These are phyloP conservation scores for Pascua guehoae DNA, from an alignment of 1,284 basidiomycete species.

Conservation along the genomic window DNA sequence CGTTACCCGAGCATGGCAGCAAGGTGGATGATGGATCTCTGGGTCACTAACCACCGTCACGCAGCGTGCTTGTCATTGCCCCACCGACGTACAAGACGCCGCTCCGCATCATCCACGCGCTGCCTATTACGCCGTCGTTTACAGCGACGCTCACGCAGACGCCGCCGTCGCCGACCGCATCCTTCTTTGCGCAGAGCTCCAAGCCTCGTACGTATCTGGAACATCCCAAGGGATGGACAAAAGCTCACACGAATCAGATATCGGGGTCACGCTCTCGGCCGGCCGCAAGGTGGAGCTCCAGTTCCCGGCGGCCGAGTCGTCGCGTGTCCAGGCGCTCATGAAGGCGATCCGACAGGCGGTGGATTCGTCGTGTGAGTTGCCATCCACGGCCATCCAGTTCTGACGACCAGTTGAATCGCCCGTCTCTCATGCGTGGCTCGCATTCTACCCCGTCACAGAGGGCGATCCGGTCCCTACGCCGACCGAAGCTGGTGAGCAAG, in stretches of 20 bases:
- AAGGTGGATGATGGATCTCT: too few relatives aligned
- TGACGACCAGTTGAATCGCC: slow-evolving; percentile 11
- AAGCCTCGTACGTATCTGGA: slow-evolving; percentile 33
- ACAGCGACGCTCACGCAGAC: slow-evolving; percentile 32
- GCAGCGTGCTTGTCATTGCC: too few relatives aligned
- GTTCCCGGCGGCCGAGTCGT: slow-evolving; percentile 54
- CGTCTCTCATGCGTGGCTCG: slow-evolving; percentile 28
- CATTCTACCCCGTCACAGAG: slow-evolving; percentile 26
- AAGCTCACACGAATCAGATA: slow-evolving; percentile 11
- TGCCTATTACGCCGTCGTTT: slow-evolving; percentile 30
- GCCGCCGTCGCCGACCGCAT: slow-evolving; percentile 41
- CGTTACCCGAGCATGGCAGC: too few relatives aligned
- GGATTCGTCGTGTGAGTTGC: slow-evolving; percentile 8
- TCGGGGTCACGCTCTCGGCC: slow-evolving; percentile 52
- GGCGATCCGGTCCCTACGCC: not conserved
- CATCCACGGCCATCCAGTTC: not conserved
- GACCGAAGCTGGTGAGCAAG: slow-evolving; percentile 3
- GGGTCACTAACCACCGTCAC: too few relatives aligned
- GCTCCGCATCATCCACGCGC: slow-evolving; percentile 21
- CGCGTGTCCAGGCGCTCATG: slow-evolving; percentile 29
- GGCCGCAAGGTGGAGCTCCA: slow-evolving; percentile 71
- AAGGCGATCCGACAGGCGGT: slow-evolving; percentile 23
- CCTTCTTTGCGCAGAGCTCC: slow-evolving; percentile 43
- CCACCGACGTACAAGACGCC: not conserved
- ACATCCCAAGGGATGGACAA: too few relatives aligned